Conservation (phyloP, 2,329 filamentous ascomycete genomes). For the Aspergillaceae sp. region DNA sequence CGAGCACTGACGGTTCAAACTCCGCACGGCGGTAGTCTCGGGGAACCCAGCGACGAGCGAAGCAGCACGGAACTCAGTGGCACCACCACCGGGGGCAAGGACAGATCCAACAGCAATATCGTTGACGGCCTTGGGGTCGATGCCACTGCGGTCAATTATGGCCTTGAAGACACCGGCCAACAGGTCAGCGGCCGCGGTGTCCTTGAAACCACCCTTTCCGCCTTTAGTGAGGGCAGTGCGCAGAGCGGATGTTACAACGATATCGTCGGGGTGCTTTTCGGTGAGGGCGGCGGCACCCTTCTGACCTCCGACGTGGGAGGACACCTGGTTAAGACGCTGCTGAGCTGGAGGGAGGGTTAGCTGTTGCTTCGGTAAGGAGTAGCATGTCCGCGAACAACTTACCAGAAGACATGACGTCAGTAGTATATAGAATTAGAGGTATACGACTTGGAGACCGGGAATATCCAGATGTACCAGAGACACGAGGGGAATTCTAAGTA, state of each 20-base stretch:
- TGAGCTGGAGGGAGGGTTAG: slow-evolving; percentile 36
- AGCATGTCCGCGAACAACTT: slow-evolving; percentile 8
- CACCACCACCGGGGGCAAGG: slow-evolving; percentile 83
- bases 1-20: slow-evolving; percentile 89
- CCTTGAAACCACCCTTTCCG: slow-evolving; percentile 90
- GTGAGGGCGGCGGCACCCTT: slow-evolving; percentile 29
- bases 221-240: slow-evolving; percentile 89
- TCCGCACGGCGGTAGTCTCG: slow-evolving; percentile 71
- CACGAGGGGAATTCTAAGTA: slow-evolving; percentile 1
- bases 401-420: slow-evolving; percentile 37
- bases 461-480: background rate
- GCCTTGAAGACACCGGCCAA: slow-evolving; percentile 75
- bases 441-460: background rate
- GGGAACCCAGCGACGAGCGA: slow-evolving; percentile 86
- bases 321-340: slow-evolving; percentile 52
- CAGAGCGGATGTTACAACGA: slow-evolving; percentile 87
- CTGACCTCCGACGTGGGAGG: slow-evolving; percentile 43
- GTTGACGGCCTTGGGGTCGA: slow-evolving; percentile 80
- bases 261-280: slow-evolving; percentile 52
- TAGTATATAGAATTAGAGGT: background rate
- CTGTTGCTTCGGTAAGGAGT: background rate
- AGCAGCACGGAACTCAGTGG: slow-evolving; percentile 93
- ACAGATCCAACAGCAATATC: slow-evolving; percentile 90
- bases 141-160: slow-evolving; percentile 73
- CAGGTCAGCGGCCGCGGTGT: slow-evolving; percentile 78